Base-by-base conservation (phyloP, 192 early-diverging fungal species). In the Podila epicladia region DNA sequence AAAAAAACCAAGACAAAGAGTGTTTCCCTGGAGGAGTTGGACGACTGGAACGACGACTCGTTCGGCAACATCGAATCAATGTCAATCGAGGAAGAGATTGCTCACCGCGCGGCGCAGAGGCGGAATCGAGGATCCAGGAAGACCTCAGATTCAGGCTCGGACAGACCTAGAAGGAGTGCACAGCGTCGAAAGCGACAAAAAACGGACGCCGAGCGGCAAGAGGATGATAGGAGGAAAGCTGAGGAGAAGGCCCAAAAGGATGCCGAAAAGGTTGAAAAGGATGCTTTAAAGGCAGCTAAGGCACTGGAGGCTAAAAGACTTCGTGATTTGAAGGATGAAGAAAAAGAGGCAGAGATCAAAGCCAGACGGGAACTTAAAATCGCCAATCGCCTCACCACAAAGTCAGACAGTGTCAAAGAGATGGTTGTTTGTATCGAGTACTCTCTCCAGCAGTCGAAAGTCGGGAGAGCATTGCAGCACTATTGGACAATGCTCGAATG, bases 381-480 rank as follows among this genome's bases (percentile, higher is more conserved):
- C 22, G 84, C 67, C 4, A 89, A 89, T 58, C 71, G 73, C 9
- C 31, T 85, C 4, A 75, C 67, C 6, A 64, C 31, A 26, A 70
- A 82, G 15, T 65, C 55, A 0, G 69, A 87, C 12, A 60, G 38
- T 0, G 41, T 82, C 11, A 75, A 85, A 35, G 87, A 89, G 61
- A 85, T 87, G 61, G 80, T 87, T 37, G 26, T 89, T 0, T 74
- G 82, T 26, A 60, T 86, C 5, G 85, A 87, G 28, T 45, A 74
- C 0, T 64, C 68, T 31, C 75, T 89, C 15, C 48, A 71, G 19
- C 12, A 45, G 0, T 70, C 85, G 13, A 45, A 58, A 6, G 35
- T 78, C 28, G 87, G 87, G 8, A 15, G 73, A 17, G 41, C 74
- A 1, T 22, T 87, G 13, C 38, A 79, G 22, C 31, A 53, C 12